A percentile compares a stretch with the other conserved stretches of the same genome.
Conservation (phyloP, 2,329 filamentous ascomycete species). For the Aspergillus sp. region DNA sequence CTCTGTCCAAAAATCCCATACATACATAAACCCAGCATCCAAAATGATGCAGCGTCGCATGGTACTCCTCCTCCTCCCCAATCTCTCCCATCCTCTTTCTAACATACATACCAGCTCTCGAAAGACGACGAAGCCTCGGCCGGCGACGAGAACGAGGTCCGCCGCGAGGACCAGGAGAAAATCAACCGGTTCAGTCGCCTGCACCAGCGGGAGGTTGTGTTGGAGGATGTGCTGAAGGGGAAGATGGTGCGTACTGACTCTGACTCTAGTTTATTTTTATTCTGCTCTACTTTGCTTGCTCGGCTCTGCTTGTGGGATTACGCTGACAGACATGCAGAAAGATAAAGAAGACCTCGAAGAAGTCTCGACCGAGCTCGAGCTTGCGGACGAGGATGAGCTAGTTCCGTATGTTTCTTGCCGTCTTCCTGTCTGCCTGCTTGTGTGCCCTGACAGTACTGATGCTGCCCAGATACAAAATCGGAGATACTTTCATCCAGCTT, state of each 20-base stretch:
- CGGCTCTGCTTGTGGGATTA: not conserved
- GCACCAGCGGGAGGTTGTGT: constrained; percentile 69
- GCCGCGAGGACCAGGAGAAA: constrained; percentile 94
- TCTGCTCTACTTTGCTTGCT: not conserved
- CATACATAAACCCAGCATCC: constrained; percentile 3
- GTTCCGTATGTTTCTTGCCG: constrained; percentile 58
- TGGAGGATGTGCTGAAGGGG: constrained; percentile 70
- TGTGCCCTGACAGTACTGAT: constrained; percentile 4
- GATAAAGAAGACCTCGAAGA: constrained; percentile 98
- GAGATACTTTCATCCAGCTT: constrained; percentile 87
- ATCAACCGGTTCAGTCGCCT: constrained; percentile 96
- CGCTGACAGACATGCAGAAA: constrained; percentile 51
- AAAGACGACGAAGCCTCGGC: constrained; percentile 78
- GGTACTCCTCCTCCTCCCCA: constrained; percentile 41
- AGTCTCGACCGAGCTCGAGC: constrained; percentile 78
- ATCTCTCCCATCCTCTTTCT: not conserved
- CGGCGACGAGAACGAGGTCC: constrained; percentile 79
- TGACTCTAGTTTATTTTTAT: not conserved
- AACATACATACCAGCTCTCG: constrained; percentile 55
- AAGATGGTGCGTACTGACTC: constrained; percentile 62
- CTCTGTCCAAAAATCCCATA: not conserved
- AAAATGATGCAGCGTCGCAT: constrained; percentile 52
- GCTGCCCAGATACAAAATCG: constrained; percentile 77
- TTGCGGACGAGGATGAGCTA: constrained; percentile 88
- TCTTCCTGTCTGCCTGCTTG: constrained; percentile 1